Percentiles rank a stretch among this genome's conserved stretches.
Evolutionary conservation across 768 basidiomycete genomes (phyloP).

Genomic region (Podaxis sp.): DNA sequence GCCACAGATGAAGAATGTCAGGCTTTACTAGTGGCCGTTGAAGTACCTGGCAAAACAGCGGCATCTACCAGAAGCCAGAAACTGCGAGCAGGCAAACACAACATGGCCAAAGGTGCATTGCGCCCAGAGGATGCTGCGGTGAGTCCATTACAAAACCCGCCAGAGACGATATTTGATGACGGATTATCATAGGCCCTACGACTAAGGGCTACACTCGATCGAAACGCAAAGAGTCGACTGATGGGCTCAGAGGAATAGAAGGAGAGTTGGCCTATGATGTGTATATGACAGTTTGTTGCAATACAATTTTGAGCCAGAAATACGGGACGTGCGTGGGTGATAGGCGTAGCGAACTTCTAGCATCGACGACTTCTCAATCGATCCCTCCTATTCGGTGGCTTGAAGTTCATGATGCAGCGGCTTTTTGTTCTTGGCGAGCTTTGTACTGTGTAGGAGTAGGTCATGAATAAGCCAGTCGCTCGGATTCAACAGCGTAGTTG

Average conservation of each 20-base stretch:
- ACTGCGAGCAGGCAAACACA: constrained; percentile 71
- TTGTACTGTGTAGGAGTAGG: constrained; percentile 45
- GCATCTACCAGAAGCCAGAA: constrained; percentile 48
- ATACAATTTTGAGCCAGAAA: neutral
- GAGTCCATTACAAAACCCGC: constrained; percentile 25
- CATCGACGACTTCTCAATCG: neutral
- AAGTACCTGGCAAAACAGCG: constrained; percentile 38
- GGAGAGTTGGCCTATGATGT: neutral
- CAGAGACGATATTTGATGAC: neutral
- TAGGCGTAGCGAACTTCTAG: neutral
- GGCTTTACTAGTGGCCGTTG: constrained; percentile 50
- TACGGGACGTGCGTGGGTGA: neutral
- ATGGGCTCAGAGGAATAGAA: constrained; percentile 7
- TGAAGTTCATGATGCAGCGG: constrained; percentile 37
- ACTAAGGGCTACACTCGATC: constrained; percentile 64
- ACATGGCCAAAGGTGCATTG: constrained; percentile 86
- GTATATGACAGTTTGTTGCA: neutral
- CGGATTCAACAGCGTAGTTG: neutral
- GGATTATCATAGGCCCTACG: constrained; percentile 56
- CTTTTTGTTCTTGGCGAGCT: constrained; percentile 64
- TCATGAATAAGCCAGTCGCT: neutral
- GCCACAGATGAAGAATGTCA: constrained; percentile 75
- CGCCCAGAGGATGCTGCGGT: constrained; percentile 84
- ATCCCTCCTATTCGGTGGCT: neutral
- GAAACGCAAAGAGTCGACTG: constrained; percentile 37